phyloP scores from a whole-genome alignment of 139 green algal genomes.

The Picocystis salinarum region DNA sequence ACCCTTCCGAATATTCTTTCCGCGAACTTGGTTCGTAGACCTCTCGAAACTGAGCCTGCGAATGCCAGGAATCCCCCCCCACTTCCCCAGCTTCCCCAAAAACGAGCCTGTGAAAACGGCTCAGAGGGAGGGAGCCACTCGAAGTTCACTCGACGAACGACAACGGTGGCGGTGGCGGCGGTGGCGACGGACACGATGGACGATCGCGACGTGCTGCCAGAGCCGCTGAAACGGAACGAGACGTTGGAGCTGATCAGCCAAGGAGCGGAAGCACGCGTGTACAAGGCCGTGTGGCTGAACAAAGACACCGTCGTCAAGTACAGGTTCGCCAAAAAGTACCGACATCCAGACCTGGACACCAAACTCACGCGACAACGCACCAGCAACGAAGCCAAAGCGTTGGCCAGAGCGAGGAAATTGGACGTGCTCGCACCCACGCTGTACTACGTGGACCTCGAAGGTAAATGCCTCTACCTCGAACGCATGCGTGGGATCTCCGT shows the following conservation, averaged over 20 bases:
- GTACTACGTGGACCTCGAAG: slow-evolving; percentile 13
- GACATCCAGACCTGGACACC: slow-evolving; percentile 47
- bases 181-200: too few species aligned
- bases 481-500: background rate
- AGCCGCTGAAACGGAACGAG: background rate
- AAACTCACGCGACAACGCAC: slow-evolving; percentile 44
- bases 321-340: slow-evolving; percentile 68
- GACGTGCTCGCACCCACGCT: slow-evolving; percentile 42
- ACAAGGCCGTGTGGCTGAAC: slow-evolving; percentile 23
- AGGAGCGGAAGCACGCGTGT: slow-evolving; percentile 17
- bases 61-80: too few species aligned
- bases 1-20: too few species aligned
- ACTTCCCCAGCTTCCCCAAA: too few species aligned
- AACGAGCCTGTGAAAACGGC: too few species aligned
- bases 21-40: too few species aligned
- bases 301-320: slow-evolving; percentile 51
- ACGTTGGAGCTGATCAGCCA: background rate
- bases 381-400: slow-evolving; percentile 11
- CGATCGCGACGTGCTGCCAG: background rate
- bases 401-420: slow-evolving; percentile 43
- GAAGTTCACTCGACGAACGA: too few species aligned
- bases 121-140: too few species aligned
- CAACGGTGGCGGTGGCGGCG: too few species aligned
- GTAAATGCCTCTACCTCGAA: background rate
- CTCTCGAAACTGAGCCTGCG: too few species aligned